Evolutionary conservation across 192 early-diverging fungal genomes (phyloP).

Genomic region (Entomortierella chlamydospora): DNA sequence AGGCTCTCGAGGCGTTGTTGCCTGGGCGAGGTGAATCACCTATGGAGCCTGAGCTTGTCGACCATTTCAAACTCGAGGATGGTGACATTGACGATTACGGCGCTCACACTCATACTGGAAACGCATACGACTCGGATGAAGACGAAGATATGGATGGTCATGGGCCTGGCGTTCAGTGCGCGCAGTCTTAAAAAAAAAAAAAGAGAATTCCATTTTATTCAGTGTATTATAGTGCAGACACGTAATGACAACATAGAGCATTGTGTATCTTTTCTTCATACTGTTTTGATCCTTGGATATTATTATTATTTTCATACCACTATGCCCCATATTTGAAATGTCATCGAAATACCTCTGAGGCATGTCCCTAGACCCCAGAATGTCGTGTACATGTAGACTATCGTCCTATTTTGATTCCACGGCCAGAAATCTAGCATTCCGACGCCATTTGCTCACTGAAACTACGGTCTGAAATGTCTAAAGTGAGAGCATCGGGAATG

Average conservation of each 20-base stretch:
- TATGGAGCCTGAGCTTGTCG: slow-evolving; percentile 59
- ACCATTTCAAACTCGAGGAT: slow-evolving; percentile 57
- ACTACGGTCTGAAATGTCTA: too few relatives aligned
- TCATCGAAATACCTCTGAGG: too few relatives aligned
- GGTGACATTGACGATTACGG: slow-evolving; percentile 62
- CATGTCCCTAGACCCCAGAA: background rate
- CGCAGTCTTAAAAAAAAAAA: slow-evolving; percentile 51
- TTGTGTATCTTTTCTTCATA: background rate
- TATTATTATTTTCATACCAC: too few relatives aligned
- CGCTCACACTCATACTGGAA: slow-evolving; percentile 46
- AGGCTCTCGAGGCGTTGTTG: slow-evolving; percentile 50
- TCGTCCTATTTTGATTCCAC: too few relatives aligned
- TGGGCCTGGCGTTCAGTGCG: slow-evolving; percentile 57
- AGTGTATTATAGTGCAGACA: background rate
- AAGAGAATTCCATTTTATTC: background rate
- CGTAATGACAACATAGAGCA: background rate
- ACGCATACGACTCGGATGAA: slow-evolving; percentile 66
- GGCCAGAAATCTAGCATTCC: too few relatives aligned
- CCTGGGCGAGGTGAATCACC: slow-evolving; percentile 14
- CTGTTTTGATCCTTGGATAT: background rate
- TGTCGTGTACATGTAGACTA: too few relatives aligned
- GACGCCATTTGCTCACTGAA: too few relatives aligned
- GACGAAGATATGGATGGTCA: slow-evolving; percentile 47
- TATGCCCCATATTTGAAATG: too few relatives aligned
- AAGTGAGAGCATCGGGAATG: too few relatives aligned